These are phyloP conservation scores for Crithidia thermophila DNA, from an alignment of 208 protist species.

Conservation along the genomic window DNA sequence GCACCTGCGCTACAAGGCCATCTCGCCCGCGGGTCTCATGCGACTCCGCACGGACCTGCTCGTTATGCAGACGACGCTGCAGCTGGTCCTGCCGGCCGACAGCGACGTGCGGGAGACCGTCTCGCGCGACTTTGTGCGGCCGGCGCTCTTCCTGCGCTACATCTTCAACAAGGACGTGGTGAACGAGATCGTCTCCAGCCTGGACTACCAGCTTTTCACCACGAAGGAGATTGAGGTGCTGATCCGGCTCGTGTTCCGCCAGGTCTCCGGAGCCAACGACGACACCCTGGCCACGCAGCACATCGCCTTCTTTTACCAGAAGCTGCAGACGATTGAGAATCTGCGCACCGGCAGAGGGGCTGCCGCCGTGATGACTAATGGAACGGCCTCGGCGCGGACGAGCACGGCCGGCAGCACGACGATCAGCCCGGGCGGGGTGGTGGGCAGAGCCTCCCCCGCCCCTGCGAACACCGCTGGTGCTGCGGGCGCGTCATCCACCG, in stretches of 20 bases:
- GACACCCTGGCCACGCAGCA: conserved; percentile 52
- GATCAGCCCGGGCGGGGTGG: neutral
- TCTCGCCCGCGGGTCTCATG: conserved; percentile 60
- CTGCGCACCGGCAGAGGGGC: conserved; percentile 11
- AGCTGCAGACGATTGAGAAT: conserved; percentile 38
- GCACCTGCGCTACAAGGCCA: conserved; percentile 82
- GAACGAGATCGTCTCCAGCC: conserved; percentile 77
- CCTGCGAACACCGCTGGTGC: neutral
- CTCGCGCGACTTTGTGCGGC: conserved; percentile 60
- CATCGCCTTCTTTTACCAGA: conserved; percentile 58
- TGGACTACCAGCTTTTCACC: conserved; percentile 69
- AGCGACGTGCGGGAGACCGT: conserved; percentile 72
- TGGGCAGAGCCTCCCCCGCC: neutral
- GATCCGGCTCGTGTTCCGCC: conserved; percentile 77
- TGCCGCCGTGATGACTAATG: neutral
- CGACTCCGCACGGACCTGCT: conserved; percentile 70
- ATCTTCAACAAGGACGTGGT: conserved; percentile 79
- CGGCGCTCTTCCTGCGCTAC: conserved; percentile 77
- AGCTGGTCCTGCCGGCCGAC: conserved; percentile 72
- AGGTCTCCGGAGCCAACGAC: conserved; percentile 67
- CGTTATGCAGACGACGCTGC: conserved; percentile 77
- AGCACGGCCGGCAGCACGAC: neutral
- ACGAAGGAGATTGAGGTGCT: conserved; percentile 76
- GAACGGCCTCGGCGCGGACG: neutral
- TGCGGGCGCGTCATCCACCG: no score